These are phyloP conservation scores for Boletus rubroflammeus DNA, from an alignment of 768 basidiomycete species.

Conservation along the genomic window DNA sequence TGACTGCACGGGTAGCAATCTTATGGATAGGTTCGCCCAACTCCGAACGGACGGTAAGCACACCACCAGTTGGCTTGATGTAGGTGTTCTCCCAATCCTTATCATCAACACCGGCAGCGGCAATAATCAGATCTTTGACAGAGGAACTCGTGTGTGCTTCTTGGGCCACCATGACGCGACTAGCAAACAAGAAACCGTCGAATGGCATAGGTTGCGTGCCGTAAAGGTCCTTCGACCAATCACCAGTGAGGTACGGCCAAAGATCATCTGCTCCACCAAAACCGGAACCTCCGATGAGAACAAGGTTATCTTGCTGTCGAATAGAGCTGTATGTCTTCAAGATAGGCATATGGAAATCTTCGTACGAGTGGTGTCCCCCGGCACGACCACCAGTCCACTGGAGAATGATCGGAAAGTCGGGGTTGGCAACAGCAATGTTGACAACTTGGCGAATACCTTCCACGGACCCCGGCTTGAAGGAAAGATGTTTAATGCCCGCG, in stretches of 20 bases:
- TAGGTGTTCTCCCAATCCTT: conserved; percentile 94
- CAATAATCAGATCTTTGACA: conserved; percentile 96
- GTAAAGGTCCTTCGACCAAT: conserved; percentile 84
- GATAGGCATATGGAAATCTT: conserved; percentile 98
- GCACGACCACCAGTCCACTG: conserved; percentile 99
- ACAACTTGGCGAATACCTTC: conserved; percentile 97
- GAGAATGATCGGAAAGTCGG: conserved; percentile 94
- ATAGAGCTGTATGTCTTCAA: conserved; percentile 87
- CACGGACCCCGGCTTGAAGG: conserved; percentile 98
- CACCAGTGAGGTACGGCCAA: conserved; percentile 95
- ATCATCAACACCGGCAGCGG: conserved; percentile 89
- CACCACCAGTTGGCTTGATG: conserved; percentile 88
- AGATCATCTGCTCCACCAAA: conserved; percentile 94
- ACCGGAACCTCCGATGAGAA: conserved; percentile 90
- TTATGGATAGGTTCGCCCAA: conserved; percentile 99
- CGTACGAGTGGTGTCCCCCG: conserved; percentile 97
- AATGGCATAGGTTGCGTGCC: conserved; percentile 95
- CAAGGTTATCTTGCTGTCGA: conserved; percentile 84
- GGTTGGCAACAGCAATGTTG: conserved; percentile 90
- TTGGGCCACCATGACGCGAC: conserved; percentile 98
- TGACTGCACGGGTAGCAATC: conserved; percentile 94
- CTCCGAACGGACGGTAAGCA: conserved; percentile 95
- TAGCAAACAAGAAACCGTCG: conserved; percentile 95
- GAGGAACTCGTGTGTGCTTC: conserved; percentile 93
- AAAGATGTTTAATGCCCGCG: conserved; percentile 92